These are phyloP conservation scores for Fraxinus excelsior DNA, from an alignment of 257 asterid genomes.

Conservation along the genomic window DNA sequence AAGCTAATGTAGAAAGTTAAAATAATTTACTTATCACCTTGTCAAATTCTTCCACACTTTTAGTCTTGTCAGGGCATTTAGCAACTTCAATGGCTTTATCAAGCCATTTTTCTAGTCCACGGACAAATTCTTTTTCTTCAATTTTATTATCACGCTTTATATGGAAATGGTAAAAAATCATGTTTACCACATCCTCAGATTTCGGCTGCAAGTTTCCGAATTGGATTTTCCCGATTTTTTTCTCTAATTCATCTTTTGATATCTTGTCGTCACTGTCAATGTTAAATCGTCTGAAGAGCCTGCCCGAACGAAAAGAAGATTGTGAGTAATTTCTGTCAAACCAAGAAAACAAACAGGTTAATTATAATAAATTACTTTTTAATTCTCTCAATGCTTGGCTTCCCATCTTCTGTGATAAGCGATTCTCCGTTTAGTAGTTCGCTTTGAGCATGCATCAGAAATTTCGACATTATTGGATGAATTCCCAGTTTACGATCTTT, in stretches of 20 bases:
- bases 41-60: slow-evolving; percentile 37
- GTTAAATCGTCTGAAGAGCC: slow-evolving; percentile 48
- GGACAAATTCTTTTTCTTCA: slow-evolving; percentile 45
- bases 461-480: neutral
- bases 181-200: slow-evolving; percentile 32
- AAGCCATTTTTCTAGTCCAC: slow-evolving; percentile 43
- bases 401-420: neutral
- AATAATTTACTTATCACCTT: slow-evolving; percentile 24
- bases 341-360: neutral
- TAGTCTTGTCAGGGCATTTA: slow-evolving; percentile 29
- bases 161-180: slow-evolving; percentile 46
- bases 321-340: neutral
- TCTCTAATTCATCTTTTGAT: slow-evolving; percentile 41
- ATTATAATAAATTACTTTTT: neutral
- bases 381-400: neutral
- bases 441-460: neutral
- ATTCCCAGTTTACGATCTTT: too few relatives aligned
- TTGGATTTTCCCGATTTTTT: slow-evolving; percentile 37
- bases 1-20: neutral
- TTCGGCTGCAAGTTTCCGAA: slow-evolving; percentile 41
- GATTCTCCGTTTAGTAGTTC: neutral
- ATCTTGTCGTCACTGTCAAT: slow-evolving; percentile 25
- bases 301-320: slow-evolving; percentile 24
- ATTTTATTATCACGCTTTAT: slow-evolving; percentile 27
- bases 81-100: slow-evolving; percentile 37